Conservation (phyloP, 2,329 filamentous ascomycete genomes). For the Coniosporium tulheliwenetii region DNA sequence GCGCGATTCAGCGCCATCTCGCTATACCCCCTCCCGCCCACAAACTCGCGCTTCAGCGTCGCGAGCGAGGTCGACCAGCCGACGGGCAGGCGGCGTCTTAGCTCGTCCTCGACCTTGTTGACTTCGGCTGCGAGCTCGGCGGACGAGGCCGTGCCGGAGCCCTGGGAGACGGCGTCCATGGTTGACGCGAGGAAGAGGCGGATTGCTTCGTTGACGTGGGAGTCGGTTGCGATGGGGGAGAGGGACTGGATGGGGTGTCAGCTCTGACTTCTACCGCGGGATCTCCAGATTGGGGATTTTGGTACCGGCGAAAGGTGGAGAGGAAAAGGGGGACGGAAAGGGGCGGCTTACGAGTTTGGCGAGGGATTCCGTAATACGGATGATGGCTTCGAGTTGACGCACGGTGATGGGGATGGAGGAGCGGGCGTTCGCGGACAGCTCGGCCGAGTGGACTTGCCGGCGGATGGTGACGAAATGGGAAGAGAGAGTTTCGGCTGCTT, state of each 20-base stretch:
- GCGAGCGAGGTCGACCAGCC: slow-evolving; percentile 89
- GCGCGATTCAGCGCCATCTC: slow-evolving; percentile 77
- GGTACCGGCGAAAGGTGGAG: too few relatives aligned
- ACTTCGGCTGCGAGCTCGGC: slow-evolving; percentile 87
- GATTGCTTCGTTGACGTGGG: slow-evolving; percentile 94
- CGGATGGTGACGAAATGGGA: slow-evolving; percentile 96
- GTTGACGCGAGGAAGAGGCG: slow-evolving; percentile 90
- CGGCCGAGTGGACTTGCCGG: slow-evolving; percentile 80
- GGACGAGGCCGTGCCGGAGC: slow-evolving; percentile 58
- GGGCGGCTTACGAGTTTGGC: slow-evolving; percentile 55
- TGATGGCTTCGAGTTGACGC: slow-evolving; percentile 89
- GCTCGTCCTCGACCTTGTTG: slow-evolving; percentile 71
- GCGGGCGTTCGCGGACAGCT: slow-evolving; percentile 76
- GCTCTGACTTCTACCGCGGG: too few relatives aligned
- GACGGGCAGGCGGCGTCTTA: slow-evolving; percentile 75
- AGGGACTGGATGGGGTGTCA: slow-evolving; percentile 23
- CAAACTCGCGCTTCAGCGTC: slow-evolving; percentile 77
- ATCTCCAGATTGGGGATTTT: too few relatives aligned
- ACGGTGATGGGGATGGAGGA: slow-evolving; percentile 96
- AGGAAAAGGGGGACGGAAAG: too few relatives aligned
- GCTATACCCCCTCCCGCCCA: slow-evolving; percentile 77
- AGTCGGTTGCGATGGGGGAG: slow-evolving; percentile 71
- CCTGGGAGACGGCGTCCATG: slow-evolving; percentile 94
- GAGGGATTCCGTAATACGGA: slow-evolving; percentile 90
- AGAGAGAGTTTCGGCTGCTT: slow-evolving; percentile 88